Base-by-base conservation (phyloP, 768 basidiomycete species). In the Lactifluus echinatus region DNA sequence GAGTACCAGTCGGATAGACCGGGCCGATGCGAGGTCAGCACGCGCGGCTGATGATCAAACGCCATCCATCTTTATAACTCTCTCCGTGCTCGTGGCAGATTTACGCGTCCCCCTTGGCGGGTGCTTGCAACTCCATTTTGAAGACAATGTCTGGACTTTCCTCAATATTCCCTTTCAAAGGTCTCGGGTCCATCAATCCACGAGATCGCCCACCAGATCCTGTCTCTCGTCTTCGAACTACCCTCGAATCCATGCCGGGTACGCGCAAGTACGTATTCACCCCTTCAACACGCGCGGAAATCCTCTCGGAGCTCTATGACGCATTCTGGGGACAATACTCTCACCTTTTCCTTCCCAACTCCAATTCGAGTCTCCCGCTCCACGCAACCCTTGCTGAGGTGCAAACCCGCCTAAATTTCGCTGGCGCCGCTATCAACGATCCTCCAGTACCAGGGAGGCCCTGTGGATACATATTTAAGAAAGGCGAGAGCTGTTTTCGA, bases 401-500 rank as follows among this genome's bases (percentile, higher is more conserved):
- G 31, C 90, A 93, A 71, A 71, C 74, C 23, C 76, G 77, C 29
- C 68, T 79, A 4, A 77, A 75, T 19, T 82, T 81, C 60, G 73
- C 72, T 0, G 83, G 81, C 10, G 81, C 79, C 8, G 83, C 79
- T n/a, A 77, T 77, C 57, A 79, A 81, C 28, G 80, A 82, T 24
- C 77, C 77, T 8, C 67, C 81, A 0, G 69, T 79, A 17, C 84
- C 84, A n/a, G 89, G 87, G 8, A 76, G 83, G 60, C 79, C 85
- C 0, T 95, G 93, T 66, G 87, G 84, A 2, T 81, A 88, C 66
- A 88, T 93, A 40, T 91, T 95, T 72, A 85, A 83, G 69, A 89
- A 89, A 64, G 93, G 93, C 21, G 93, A 96, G 70, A 85, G 85
- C 64, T 93, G 93, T 64, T 95, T 93, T 70, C 79, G 92, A 49